These are phyloP conservation scores for Salix udensis DNA, from an alignment of 345 rosid species.

Conservation along the genomic window DNA sequence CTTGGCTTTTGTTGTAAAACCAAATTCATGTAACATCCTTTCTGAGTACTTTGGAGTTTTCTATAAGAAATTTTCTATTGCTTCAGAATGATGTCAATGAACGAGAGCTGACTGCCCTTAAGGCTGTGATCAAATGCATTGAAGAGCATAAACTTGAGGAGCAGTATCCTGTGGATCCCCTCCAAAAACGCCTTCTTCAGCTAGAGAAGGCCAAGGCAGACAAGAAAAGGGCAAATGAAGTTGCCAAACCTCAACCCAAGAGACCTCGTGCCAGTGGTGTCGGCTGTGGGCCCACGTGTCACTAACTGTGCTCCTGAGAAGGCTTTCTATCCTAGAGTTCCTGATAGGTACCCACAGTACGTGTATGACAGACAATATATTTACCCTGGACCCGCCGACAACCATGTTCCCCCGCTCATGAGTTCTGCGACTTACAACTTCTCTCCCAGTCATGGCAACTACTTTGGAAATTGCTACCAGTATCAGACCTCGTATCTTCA, in stretches of 20 bases:
- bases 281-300: conserved; percentile 61
- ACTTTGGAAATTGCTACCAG: conserved; percentile 88
- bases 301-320: conserved; percentile 41
- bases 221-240: conserved; percentile 79
- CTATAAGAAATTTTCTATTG: conserved; percentile 6
- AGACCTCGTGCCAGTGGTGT: conserved; percentile 73
- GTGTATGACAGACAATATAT: conserved; percentile 76
- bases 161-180: conserved; percentile 64
- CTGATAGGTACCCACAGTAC: conserved; percentile 73
- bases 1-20: neutral
- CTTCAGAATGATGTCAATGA: conserved; percentile 76
- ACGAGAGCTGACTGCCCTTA: conserved; percentile 75
- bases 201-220: conserved; percentile 96
- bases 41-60: neutral
- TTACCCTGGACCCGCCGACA: conserved; percentile 55
- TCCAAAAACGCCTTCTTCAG: conserved; percentile 64
- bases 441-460: conserved; percentile 75
- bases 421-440: conserved; percentile 63
- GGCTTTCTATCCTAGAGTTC: conserved; percentile 59
- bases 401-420: conserved; percentile 50
- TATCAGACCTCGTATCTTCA: conserved; percentile 82
- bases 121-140: conserved; percentile 83
- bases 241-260: conserved; percentile 83
- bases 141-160: conserved; percentile 93
- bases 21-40: neutral